Conservation (phyloP, 495 filamentous ascomycete species). For the Penicillium chermesinum region DNA sequence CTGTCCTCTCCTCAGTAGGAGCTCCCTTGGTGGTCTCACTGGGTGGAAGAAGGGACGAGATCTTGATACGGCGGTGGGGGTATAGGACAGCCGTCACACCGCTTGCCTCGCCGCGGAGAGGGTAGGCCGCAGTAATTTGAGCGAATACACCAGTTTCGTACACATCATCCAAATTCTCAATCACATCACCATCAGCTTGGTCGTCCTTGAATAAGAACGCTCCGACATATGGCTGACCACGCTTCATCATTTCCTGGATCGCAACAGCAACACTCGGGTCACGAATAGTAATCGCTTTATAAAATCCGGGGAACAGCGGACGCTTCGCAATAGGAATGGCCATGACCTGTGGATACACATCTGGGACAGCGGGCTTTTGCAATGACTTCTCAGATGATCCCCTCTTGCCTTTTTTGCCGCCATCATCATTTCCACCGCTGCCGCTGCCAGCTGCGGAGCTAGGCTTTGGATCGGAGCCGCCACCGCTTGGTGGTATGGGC, state of each 20-base stretch:
- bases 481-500: conserved; percentile 41
- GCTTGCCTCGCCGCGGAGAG: conserved; percentile 70
- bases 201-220: conserved; percentile 97
- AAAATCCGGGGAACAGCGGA: conserved; percentile 95
- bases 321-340: conserved; percentile 96
- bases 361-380: conserved; percentile 82
- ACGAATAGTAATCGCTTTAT: conserved; percentile 94
- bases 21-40: conserved; percentile 37
- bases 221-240: conserved; percentile 97
- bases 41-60: conserved; percentile 73
- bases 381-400: conserved; percentile 63
- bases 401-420: conserved; percentile 58
- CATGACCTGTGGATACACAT: conserved; percentile 97
- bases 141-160: conserved; percentile 96
- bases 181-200: conserved; percentile 83
- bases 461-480: conserved; percentile 42
- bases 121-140: conserved; percentile 92
- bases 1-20: conserved; percentile 53
- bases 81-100: conserved; percentile 90
- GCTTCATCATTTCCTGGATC: conserved; percentile 93
- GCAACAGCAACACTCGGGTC: conserved; percentile 84
- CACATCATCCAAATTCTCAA: conserved; percentile 81
- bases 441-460: conserved; percentile 44
- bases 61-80: conserved; percentile 89
- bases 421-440: conserved; percentile 46